Evolutionary conservation across 2,329 filamentous ascomycete genomes (phyloP).

Genomic region (Orbilia blumenaviensis): DNA sequence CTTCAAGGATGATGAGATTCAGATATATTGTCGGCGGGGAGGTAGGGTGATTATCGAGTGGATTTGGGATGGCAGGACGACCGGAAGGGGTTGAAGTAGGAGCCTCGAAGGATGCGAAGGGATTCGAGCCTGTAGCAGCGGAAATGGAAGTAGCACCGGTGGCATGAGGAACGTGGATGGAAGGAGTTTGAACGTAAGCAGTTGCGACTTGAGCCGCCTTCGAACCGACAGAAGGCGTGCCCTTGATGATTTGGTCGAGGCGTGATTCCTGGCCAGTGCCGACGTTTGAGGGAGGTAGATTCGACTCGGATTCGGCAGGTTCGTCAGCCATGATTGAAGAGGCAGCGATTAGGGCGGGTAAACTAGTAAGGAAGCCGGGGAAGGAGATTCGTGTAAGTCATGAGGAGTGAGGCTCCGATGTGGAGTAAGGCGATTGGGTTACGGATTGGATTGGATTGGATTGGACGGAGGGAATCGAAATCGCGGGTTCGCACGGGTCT

Average conservation of each 20-base stretch:
- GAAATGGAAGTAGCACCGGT: conserved; percentile 63
- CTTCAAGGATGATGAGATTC: conserved; percentile 95
- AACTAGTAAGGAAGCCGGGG: not conserved
- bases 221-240: conserved; percentile 74
- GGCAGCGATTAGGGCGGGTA: not conserved
- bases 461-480: not conserved
- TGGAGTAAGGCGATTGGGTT: not conserved
- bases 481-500: not conserved
- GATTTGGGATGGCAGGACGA: conserved; percentile 67
- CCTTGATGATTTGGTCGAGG: conserved; percentile 92
- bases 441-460: not conserved
- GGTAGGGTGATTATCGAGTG: conserved; percentile 82
- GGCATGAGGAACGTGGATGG: conserved; percentile 56
- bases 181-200: conserved; percentile 61
- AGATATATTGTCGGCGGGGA: conserved; percentile 96
- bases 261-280: conserved; percentile 64
- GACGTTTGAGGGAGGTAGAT: conserved; percentile 63
- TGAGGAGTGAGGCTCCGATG: not conserved
- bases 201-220: conserved; percentile 63
- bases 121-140: not conserved
- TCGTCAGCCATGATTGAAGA: not conserved
- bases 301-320: not conserved
- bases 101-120: conserved; percentile 61
- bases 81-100: conserved; percentile 41
- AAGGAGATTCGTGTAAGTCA: conserved; percentile 6